Percentiles rank a stretch among this genome's conserved stretches.
Conservation (phyloP, 192 early-diverging fungal species). For the Funneliformis geosporum region DNA sequence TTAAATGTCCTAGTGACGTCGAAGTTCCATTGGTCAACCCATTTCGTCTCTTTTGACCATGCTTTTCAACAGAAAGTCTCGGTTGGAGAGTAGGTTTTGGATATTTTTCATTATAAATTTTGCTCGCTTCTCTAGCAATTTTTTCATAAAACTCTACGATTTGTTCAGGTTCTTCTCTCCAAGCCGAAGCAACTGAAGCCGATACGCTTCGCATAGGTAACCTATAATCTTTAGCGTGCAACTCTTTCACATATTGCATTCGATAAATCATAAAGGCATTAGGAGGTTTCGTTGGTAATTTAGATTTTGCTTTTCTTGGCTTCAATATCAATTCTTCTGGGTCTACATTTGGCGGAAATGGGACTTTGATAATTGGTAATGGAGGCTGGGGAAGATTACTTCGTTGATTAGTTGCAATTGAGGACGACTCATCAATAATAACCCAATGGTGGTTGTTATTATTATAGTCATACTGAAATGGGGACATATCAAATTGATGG, state of each 20-base stretch:
- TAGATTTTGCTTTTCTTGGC: slow-evolving; percentile 15
- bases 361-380: slow-evolving; percentile 9
- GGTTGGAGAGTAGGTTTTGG: neutral
- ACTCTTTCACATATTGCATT: slow-evolving; percentile 24
- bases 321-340: slow-evolving; percentile 18
- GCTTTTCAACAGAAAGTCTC: neutral
- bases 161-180: slow-evolving; percentile 22
- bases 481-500: neutral
- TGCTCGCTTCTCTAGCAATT: slow-evolving; percentile 15
- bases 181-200: neutral
- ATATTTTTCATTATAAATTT: slow-evolving; percentile 22
- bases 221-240: slow-evolving; percentile 14
- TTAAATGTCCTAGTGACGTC: neutral
- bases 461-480: neutral
- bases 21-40: neutral
- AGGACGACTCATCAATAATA: slow-evolving; percentile 18
- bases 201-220: slow-evolving; percentile 26
- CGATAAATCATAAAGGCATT: slow-evolving; percentile 27
- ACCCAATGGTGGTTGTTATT: slow-evolving; percentile 14
- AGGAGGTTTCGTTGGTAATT: slow-evolving; percentile 12
- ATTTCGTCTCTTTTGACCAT: neutral
- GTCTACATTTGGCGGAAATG: slow-evolving; percentile 19
- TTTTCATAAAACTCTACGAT: slow-evolving; percentile 17
- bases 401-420: slow-evolving; percentile 5
- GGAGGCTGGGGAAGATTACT: neutral